A percentile compares a stretch with the other conserved stretches of the same genome.
Evolutionary conservation across 805 yeast species (phyloP).

Genomic region (Zygoascus ofunaensis): DNA sequence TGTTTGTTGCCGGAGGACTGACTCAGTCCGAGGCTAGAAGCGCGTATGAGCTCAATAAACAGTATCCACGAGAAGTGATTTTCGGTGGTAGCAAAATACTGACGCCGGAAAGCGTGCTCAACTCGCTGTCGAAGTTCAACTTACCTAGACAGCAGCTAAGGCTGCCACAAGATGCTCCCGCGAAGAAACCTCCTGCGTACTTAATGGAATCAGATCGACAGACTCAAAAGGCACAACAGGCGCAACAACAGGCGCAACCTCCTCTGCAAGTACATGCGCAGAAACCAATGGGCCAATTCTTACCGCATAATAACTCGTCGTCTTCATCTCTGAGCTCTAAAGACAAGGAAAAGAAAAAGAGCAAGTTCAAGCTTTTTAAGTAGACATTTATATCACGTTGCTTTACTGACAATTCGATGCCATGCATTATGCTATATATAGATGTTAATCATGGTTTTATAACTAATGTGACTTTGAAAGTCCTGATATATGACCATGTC

Average conservation of each 20-base stretch:
- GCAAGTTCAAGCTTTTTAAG: constrained; percentile 14
- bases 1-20: constrained; percentile 83
- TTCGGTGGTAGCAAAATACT: constrained; percentile 73
- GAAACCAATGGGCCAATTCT: not conserved
- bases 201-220: constrained; percentile 25
- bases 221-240: constrained; percentile 6
- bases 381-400: too few relatives aligned
- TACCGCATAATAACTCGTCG: not conserved
- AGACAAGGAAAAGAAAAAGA: constrained; percentile 9
- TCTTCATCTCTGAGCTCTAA: not conserved
- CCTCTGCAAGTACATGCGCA: constrained; percentile 2
- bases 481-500: too few relatives aligned
- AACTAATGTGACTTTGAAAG: too few relatives aligned
- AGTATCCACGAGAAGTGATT: constrained; percentile 55
- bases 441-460: too few relatives aligned
- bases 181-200: constrained; percentile 20
- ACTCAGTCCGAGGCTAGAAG: constrained; percentile 75
- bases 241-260: constrained; percentile 4
- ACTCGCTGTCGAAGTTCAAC: constrained; percentile 22
- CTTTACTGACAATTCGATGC: too few relatives aligned
- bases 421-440: too few relatives aligned
- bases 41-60: constrained; percentile 56
- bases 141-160: constrained; percentile 23
- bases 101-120: constrained; percentile 31
- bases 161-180: constrained; percentile 26